A percentile compares a stretch with the other conserved stretches of the same genome.
Conservation (phyloP, 176 grass and related monocot genomes). For the Oryza meridionalis region DNA sequence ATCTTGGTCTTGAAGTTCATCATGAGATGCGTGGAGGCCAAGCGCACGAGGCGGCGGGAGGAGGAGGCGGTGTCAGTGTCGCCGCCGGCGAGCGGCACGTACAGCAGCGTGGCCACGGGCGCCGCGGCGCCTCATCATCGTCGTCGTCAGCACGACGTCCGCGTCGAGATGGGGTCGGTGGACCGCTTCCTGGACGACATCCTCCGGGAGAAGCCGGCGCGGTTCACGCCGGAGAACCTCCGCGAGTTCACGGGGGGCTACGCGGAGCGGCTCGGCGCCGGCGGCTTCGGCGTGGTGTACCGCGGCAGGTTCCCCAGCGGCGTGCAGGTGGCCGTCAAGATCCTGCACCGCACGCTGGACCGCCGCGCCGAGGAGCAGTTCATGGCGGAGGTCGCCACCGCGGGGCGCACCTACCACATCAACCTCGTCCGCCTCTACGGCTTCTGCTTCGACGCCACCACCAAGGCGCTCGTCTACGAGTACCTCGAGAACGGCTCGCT, state of each 20-base stretch:
- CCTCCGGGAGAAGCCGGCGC: conserved; percentile 56
- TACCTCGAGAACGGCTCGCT: conserved; percentile 74
- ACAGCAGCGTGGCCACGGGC: neutral
- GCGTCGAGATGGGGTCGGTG: conserved; percentile 49
- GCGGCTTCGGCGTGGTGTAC: conserved; percentile 74
- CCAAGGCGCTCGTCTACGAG: conserved; percentile 75
- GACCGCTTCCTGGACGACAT: conserved; percentile 57
- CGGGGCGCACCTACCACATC: conserved; percentile 61
- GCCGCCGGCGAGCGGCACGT: neutral
- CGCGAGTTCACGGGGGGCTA: conserved; percentile 41
- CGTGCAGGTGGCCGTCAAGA: conserved; percentile 47
- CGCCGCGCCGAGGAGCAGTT: conserved; percentile 54
- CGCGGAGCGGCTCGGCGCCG: conserved; percentile 49
- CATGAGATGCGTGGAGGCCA: conserved; percentile 16
- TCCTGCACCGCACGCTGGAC: conserved; percentile 42
- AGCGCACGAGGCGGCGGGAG: conserved; percentile 37
- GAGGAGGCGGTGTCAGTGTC: no score
- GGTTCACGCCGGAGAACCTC: conserved; percentile 59
- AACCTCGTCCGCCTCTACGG: conserved; percentile 83
- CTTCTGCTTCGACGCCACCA: conserved; percentile 67
- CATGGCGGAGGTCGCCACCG: conserved; percentile 75
- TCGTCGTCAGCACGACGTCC: neutral
- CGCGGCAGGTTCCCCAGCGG: conserved; percentile 50
- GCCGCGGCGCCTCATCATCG: no score
- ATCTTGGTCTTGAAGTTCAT: neutral